phyloP scores from a whole-genome alignment of 208 protist genomes.

The Wallacemonas rigidus region DNA sequence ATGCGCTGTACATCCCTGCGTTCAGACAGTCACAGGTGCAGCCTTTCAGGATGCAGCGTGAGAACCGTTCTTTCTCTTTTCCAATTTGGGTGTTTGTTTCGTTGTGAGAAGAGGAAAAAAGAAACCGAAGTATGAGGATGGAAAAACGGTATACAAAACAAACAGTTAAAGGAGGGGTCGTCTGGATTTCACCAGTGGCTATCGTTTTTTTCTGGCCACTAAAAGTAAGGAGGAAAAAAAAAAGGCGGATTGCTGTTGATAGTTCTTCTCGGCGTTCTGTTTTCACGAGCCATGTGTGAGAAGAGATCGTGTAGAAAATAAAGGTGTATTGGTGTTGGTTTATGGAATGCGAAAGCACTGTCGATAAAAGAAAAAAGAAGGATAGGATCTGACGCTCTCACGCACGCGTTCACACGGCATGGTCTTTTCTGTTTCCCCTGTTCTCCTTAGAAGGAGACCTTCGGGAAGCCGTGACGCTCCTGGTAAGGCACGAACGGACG shows the following conservation, averaged over 20 bases:
- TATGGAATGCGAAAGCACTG: background rate
- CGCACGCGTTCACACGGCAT: background rate
- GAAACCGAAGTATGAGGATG: background rate
- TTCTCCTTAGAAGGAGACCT: slow-evolving; percentile 38
- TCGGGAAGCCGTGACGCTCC: slow-evolving; percentile 66
- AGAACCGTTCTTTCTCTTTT: no score
- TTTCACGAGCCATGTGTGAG: background rate
- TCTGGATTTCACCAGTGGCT: background rate
- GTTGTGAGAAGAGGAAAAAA: no score
- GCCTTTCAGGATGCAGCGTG: no score
- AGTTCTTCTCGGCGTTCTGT: background rate
- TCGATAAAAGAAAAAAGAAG: background rate
- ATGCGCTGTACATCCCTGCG: no score
- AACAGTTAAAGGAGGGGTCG: background rate
- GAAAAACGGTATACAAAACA: background rate
- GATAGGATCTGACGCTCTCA: background rate
- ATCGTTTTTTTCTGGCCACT: slow-evolving; percentile 1
- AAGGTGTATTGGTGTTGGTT: background rate
- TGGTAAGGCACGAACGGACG: slow-evolving; percentile 76
- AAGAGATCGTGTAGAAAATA: background rate
- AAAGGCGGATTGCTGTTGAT: background rate
- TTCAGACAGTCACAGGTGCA: no score
- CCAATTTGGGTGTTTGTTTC: no score
- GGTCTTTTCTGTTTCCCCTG: background rate
- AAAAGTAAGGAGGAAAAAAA: background rate